These are phyloP conservation scores for Cercospora janseana DNA, from an alignment of 2,329 filamentous ascomycete genomes.

Conservation along the genomic window DNA sequence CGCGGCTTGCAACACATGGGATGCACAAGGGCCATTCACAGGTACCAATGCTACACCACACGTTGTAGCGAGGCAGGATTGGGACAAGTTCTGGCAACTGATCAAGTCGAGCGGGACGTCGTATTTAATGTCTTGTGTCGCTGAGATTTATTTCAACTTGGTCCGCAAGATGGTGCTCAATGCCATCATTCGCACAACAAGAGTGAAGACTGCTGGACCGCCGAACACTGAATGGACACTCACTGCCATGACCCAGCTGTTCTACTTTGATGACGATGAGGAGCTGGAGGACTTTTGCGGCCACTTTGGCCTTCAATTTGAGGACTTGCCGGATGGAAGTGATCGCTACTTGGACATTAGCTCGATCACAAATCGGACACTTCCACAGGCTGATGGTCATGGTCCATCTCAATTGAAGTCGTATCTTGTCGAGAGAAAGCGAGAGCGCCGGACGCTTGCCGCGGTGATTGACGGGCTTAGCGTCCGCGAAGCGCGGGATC, in stretches of 20 bases:
- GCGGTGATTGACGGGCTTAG: constrained; percentile 58
- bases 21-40: constrained; percentile 52
- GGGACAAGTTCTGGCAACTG: constrained; percentile 57
- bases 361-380: constrained; percentile 42
- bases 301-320: constrained; percentile 53
- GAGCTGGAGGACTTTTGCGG: constrained; percentile 56
- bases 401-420: constrained; percentile 41
- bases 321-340: constrained; percentile 43
- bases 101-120: constrained; percentile 56
- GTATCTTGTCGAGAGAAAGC: constrained; percentile 57
- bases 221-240: constrained; percentile 58
- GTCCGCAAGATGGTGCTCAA: constrained; percentile 57
- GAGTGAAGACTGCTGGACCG: constrained; percentile 10
- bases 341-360: constrained; percentile 52
- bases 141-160: constrained; percentile 61
- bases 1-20: constrained; percentile 54
- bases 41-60: constrained; percentile 45
- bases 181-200: constrained; percentile 33
- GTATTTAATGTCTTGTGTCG: constrained; percentile 63
- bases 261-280: constrained; percentile 57
- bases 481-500: constrained; percentile 50
- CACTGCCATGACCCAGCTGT: constrained; percentile 49
- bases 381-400: constrained; percentile 38
- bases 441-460: constrained; percentile 54
- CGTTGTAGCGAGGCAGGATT: constrained; percentile 58